phyloP scores from a whole-genome alignment of 2,329 filamentous ascomycete genomes.

The Exserohilum rostratum region DNA sequence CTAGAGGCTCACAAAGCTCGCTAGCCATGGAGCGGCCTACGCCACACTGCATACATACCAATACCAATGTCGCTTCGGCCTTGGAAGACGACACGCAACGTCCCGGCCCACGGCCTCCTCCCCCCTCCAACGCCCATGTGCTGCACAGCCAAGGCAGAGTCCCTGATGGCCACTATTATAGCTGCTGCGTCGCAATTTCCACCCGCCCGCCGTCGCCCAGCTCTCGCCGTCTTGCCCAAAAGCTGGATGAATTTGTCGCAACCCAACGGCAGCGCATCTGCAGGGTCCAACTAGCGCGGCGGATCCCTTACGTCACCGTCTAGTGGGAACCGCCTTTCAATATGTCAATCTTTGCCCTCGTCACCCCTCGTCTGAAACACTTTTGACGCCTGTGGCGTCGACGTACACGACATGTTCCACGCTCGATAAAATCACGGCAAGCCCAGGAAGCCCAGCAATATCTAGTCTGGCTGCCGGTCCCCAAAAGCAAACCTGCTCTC shows the following conservation, averaged over 20 bases:
- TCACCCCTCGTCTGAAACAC: constrained; percentile 23
- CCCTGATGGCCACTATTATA: not conserved
- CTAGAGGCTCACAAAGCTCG: constrained; percentile 21
- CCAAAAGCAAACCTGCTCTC: not conserved
- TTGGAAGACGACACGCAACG: constrained; percentile 14
- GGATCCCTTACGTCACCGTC: constrained; percentile 28
- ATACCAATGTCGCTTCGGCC: constrained; percentile 8
- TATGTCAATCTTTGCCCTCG: constrained; percentile 18
- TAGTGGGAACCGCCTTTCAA: constrained; percentile 8
- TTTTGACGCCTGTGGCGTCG: constrained; percentile 25
- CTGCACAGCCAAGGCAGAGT: not conserved
- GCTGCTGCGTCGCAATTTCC: too few species aligned
- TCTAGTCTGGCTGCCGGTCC: constrained; percentile 3
- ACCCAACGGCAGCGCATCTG: constrained; percentile 17
- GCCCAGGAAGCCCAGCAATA: constrained; percentile 25
- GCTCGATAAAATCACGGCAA: constrained; percentile 5
- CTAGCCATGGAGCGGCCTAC: constrained; percentile 16
- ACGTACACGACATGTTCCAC: not conserved
- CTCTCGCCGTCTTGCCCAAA: too few species aligned
- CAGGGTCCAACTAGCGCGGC: constrained; percentile 21
- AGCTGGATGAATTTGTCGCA: constrained; percentile 8
- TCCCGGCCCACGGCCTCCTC: constrained; percentile 8
- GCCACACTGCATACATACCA: constrained; percentile 18
- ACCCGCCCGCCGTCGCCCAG: too few species aligned
- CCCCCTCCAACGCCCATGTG: not conserved